Evolutionary conservation across 495 filamentous ascomycete species (phyloP).

Genomic region (Halenospora varia): DNA sequence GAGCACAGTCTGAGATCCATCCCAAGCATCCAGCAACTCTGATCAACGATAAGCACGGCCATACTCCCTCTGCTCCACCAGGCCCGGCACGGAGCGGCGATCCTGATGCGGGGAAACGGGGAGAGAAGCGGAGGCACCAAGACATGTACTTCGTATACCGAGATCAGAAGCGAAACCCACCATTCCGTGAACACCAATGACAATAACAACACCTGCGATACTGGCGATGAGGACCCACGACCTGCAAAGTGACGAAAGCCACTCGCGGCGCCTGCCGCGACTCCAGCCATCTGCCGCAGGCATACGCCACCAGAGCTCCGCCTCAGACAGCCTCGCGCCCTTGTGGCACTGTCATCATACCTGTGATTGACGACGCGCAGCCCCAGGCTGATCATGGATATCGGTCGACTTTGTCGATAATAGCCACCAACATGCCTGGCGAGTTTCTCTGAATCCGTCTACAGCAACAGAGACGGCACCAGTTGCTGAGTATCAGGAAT

Average conservation of each 20-base stretch:
- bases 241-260: conserved; percentile 8
- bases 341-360: not conserved
- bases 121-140: conserved; percentile 5
- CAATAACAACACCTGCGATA: not conserved
- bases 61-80: not conserved
- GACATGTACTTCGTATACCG: not conserved
- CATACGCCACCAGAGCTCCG: not conserved
- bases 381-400: conserved; percentile 1
- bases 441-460: not conserved
- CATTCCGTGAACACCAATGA: not conserved
- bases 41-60: not conserved
- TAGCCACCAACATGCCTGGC: not conserved
- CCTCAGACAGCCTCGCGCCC: not conserved
- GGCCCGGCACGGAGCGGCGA: not conserved
- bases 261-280: conserved; percentile 6
- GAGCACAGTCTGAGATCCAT: not conserved
- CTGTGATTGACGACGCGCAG: conserved; percentile 3
- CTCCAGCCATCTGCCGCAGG: conserved; percentile 1
- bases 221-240: conserved; percentile 9
- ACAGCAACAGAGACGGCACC: conserved; percentile 4
- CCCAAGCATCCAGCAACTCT: not conserved
- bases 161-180: conserved; percentile 5
- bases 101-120: not conserved
- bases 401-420: conserved; percentile 1
- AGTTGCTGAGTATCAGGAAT: conserved; percentile 15